Evolutionary conservation across 2,329 filamentous ascomycete species (phyloP).

Genomic region (Teratosphaeria viscida): DNA sequence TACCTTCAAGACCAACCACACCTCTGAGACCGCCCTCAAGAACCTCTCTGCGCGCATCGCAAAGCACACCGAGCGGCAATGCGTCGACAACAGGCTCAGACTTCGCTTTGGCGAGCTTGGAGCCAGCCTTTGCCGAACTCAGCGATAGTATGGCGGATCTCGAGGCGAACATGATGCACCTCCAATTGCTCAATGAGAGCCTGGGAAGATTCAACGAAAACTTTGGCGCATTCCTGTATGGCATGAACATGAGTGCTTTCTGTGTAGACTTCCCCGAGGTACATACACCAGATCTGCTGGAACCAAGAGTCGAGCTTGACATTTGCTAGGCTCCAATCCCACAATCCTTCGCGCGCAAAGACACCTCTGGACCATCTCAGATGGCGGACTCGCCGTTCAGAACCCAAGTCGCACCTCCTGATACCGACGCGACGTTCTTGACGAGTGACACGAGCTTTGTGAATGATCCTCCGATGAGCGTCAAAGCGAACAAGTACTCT

Average conservation of each 20-base stretch:
- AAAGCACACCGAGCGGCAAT: constrained; percentile 33
- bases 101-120: constrained; percentile 69
- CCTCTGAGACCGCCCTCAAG: constrained; percentile 84
- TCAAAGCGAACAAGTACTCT: constrained; percentile 32
- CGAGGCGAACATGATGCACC: constrained; percentile 94
- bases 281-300: constrained; percentile 10
- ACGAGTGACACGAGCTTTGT: constrained; percentile 88
- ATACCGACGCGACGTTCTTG: constrained; percentile 75
- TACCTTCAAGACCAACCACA: constrained; percentile 71
- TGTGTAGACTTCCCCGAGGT: constrained; percentile 97
- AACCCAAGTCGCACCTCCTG: constrained; percentile 18
- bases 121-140: constrained; percentile 86
- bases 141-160: constrained; percentile 90
- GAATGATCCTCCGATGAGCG: constrained; percentile 57
- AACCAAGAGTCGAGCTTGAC: not conserved
- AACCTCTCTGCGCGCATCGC: constrained; percentile 71
- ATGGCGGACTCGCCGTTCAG: constrained; percentile 13
- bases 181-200: constrained; percentile 94
- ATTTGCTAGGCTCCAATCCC: constrained; percentile 58
- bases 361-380: constrained; percentile 14
- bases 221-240: constrained; percentile 91
- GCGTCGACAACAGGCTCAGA: constrained; percentile 36
- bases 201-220: constrained; percentile 87
- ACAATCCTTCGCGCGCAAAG: constrained; percentile 64
- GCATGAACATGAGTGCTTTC: constrained; percentile 97